Evolutionary conservation across 2,329 filamentous ascomycete genomes (phyloP).

Genomic region (Nectriaceae sp.): DNA sequence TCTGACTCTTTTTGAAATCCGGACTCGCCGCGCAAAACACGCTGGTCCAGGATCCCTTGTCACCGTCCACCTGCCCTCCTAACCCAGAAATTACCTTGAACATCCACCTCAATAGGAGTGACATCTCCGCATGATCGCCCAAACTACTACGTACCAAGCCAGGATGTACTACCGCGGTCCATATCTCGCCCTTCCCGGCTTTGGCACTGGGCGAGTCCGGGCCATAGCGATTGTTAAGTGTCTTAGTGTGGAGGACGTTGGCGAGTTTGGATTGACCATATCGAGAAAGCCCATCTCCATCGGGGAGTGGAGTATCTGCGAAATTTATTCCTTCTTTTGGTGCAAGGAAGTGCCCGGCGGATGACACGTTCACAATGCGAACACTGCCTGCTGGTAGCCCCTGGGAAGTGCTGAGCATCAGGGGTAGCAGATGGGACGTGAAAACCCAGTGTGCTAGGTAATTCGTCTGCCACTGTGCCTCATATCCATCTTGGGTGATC

Average conservation of each 20-base stretch:
- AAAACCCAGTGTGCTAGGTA: slow-evolving; percentile 28
- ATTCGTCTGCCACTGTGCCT: slow-evolving; percentile 40
- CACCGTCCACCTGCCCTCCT: slow-evolving; percentile 4
- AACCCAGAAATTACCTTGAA: neutral
- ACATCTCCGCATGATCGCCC: neutral
- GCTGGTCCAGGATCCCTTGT: slow-evolving; percentile 19
- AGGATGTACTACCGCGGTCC: slow-evolving; percentile 15
- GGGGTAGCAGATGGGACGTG: slow-evolving; percentile 4
- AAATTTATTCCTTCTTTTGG: slow-evolving; percentile 19
- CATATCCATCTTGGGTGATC: slow-evolving; percentile 37
- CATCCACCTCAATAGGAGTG: slow-evolving; percentile 1
- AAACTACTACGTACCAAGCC: slow-evolving; percentile 18
- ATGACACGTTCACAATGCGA: slow-evolving; percentile 19
- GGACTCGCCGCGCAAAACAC: slow-evolving; percentile 16
- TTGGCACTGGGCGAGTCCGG: slow-evolving; percentile 9
- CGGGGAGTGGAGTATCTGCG: neutral
- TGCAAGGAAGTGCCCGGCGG: slow-evolving; percentile 11
- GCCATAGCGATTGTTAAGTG: slow-evolving; percentile 12
- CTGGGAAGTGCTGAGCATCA: slow-evolving; percentile 16
- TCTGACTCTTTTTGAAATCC: slow-evolving; percentile 14
- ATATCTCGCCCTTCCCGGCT: slow-evolving; percentile 8
- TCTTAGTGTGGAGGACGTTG: slow-evolving; percentile 19
- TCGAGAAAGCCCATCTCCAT: neutral
- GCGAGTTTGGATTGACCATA: slow-evolving; percentile 22
- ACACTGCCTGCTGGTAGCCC: slow-evolving; percentile 5